A percentile compares a stretch with the other conserved stretches of the same genome.
These are phyloP conservation scores for Globisporangium camurandrum DNA, from an alignment of 352 stramenopile genomes.

Conservation along the genomic window DNA sequence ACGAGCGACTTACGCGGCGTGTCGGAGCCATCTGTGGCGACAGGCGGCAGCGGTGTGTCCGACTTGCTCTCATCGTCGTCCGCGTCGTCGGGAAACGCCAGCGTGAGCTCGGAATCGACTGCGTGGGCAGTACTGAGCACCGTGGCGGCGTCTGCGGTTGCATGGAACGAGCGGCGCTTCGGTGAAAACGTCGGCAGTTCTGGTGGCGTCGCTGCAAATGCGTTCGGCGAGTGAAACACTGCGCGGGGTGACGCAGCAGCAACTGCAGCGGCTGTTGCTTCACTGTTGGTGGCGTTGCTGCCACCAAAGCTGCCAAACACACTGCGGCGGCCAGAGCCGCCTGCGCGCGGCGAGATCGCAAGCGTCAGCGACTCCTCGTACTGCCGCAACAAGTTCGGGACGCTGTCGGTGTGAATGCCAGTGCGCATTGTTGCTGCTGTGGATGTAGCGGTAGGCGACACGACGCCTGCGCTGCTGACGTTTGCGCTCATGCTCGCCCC, in stretches of 20 bases:
- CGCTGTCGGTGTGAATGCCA: too few relatives aligned
- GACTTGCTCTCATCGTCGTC: constrained; percentile 28
- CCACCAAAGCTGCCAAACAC: not conserved
- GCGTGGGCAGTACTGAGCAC: constrained; percentile 4
- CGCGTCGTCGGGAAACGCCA: constrained; percentile 19
- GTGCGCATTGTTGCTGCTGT: not conserved
- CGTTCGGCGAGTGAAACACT: constrained; percentile 52
- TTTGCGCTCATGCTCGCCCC: constrained; percentile 4
- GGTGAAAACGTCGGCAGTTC: constrained; percentile 53
- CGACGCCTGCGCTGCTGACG: not conserved
- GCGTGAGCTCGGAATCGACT: constrained; percentile 17
- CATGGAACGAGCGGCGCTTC: constrained; percentile 27
- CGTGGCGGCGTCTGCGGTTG: not conserved
- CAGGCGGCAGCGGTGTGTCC: too few relatives aligned
- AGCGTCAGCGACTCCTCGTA: constrained; percentile 44
- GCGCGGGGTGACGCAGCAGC: constrained; percentile 39
- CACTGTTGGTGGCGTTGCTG: constrained; percentile 1
- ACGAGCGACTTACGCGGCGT: constrained; percentile 3
- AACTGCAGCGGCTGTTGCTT: not conserved
- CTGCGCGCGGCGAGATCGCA: constrained; percentile 19
- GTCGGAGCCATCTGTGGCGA: constrained; percentile 27
- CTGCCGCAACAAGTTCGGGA: constrained; percentile 28
- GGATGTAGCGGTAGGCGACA: not conserved
- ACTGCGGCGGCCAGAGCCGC: constrained; percentile 1
- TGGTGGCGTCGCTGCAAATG: constrained; percentile 31